Evolutionary conservation across 371 early-diverging fungal species (phyloP).

Genomic region (Mortierella sp.): DNA sequence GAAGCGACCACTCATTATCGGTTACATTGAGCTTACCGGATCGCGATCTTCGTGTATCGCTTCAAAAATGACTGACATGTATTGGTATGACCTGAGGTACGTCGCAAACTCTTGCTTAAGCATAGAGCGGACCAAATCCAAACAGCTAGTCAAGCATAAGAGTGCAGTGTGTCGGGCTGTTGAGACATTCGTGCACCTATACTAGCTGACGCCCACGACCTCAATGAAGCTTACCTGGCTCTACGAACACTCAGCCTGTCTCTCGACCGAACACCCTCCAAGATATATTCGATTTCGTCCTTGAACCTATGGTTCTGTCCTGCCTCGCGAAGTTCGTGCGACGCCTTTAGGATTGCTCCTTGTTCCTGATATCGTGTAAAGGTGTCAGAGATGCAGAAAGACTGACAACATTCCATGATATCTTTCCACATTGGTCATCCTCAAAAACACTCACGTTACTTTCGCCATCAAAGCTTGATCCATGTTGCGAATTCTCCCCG

Average conservation of each 20-base stretch:
- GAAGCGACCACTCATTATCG: too few relatives aligned
- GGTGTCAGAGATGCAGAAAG: neutral
- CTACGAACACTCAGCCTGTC: slow-evolving; percentile 38
- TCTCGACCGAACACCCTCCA: slow-evolving; percentile 56
- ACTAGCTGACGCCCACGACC: neutral
- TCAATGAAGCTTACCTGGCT: slow-evolving; percentile 11
- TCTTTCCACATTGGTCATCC: neutral
- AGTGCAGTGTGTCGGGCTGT: neutral
- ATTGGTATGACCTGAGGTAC: slow-evolving; percentile 15
- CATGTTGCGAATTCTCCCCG: neutral
- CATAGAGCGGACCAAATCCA: slow-evolving; percentile 45
- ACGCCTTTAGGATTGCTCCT: slow-evolving; percentile 41
- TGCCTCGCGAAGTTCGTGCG: slow-evolving; percentile 65
- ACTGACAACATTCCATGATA: neutral
- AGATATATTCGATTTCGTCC: slow-evolving; percentile 69
- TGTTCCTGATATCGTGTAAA: slow-evolving; percentile 18
- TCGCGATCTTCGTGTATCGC: slow-evolving; percentile 18
- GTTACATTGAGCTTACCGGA: slow-evolving; percentile 16
- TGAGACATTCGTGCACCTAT: neutral
- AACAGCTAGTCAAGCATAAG: slow-evolving; percentile 22
- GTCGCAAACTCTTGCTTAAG: slow-evolving; percentile 23
- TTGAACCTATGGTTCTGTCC: slow-evolving; percentile 64
- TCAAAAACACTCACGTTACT: neutral
- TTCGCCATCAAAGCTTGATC: neutral
- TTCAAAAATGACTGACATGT: slow-evolving; percentile 33